Base-by-base conservation (phyloP, 208 protist species). In the Jaenimonas drosophilae region DNA sequence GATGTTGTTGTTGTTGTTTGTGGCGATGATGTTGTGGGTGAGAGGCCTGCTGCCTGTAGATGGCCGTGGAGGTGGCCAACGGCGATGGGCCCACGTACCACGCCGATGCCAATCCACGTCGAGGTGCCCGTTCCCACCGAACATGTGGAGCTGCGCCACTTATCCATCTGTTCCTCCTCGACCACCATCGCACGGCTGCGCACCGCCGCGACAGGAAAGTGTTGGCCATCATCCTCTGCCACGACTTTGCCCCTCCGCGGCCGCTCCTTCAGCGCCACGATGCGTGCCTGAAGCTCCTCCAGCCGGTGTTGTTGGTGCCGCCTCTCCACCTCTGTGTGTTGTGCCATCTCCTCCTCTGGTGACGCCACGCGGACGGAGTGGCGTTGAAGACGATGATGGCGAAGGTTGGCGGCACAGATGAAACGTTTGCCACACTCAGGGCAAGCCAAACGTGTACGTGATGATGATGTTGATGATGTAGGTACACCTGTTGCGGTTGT, bases 391-490 rank as follows among this genome's bases (percentile, higher is more conserved):
- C 79, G 74, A 53, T 88, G 79, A 27, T 66, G 58, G 3, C 34
- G 37, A 2, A 88, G 54, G 39, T 76, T 88, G 4, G 38, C 29
- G 11, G 41, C 45, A 41, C 70, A 63, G 11, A 75, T 43, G 52
- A 88, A 84, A 0, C 49, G 49, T 46, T 84, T 88, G 2, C 71
- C 68, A 49, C 79, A 88, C 19, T 88, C 79, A 2, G 74, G 79
- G 30, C 79, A 88, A n/a, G 46, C 16, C n/a, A 53, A 49, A 11
- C n/a, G n/a, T n/a, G n/a, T n/a, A n/a, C n/a, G n/a, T n/a, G n/a
- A n/a, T n/a, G n/a, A n/a, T n/a, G n/a, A n/a, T n/a, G n/a, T n/a
- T n/a, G n/a, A n/a, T n/a, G n/a, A n/a, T n/a, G n/a, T n/a, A n/a
- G n/a, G n/a, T n/a, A n/a, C n/a, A n/a, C n/a, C n/a, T n/a, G n/a